Percentiles rank a stretch among this genome's conserved stretches.
Evolutionary conservation across 2,329 filamentous ascomycete genomes (phyloP).

Genomic region (Zymoseptoria passerinii): DNA sequence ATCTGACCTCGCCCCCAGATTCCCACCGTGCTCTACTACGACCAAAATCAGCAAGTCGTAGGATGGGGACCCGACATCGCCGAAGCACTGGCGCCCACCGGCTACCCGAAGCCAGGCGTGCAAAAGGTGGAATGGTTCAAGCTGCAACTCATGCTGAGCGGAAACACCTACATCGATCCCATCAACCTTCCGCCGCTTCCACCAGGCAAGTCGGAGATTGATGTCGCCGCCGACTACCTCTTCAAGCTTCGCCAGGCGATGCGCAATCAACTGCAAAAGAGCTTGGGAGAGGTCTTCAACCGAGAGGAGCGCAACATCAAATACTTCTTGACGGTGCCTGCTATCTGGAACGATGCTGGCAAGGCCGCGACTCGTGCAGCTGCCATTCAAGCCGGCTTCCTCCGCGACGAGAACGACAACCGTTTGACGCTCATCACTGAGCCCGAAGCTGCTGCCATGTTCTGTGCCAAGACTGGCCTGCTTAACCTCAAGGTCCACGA

Average conservation of each 20-base stretch:
- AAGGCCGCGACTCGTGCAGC: conserved; percentile 94
- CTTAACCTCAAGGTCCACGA: conserved; percentile 97
- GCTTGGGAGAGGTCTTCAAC: conserved; percentile 93
- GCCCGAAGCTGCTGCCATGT: conserved; percentile 92
- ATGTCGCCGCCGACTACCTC: conserved; percentile 97
- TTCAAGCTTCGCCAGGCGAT: conserved; percentile 97
- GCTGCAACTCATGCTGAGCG: conserved; percentile 95
- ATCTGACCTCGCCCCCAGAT: conserved; percentile 52
- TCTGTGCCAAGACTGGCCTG: conserved; percentile 93
- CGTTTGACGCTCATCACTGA: conserved; percentile 89
- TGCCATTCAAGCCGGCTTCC: conserved; percentile 92
- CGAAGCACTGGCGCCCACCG: conserved; percentile 89
- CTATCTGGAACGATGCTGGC: conserved; percentile 98
- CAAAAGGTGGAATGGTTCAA: conserved; percentile 99
- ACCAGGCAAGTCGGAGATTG: conserved; percentile 96
- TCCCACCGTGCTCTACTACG: conserved; percentile 97
- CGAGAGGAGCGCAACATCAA: conserved; percentile 95
- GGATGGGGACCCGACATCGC: conserved; percentile 98
- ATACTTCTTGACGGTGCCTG: conserved; percentile 96
- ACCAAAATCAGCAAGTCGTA: conserved; percentile 99
- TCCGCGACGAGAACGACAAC: conserved; percentile 96
- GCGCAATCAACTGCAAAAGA: conserved; percentile 92
- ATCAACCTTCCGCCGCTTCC: conserved; percentile 97
- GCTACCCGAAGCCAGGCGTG: conserved; percentile 93
- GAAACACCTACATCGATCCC: conserved; percentile 97